These are phyloP conservation scores for Chlamydomonas sp. DNA, from an alignment of 139 green algal genomes.

Conservation along the genomic window DNA sequence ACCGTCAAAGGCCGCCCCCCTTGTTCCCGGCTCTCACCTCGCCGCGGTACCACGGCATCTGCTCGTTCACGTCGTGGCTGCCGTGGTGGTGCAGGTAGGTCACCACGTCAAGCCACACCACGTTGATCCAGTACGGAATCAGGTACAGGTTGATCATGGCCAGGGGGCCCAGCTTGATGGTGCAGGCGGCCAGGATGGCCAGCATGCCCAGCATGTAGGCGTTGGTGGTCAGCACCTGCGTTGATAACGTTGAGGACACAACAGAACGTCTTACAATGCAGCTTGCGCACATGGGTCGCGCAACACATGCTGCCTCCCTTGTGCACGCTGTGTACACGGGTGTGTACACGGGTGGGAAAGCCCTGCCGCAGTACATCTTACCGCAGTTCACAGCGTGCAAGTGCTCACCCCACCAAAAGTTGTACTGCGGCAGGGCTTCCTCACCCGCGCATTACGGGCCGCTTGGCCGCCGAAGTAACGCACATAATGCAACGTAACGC, in stretches of 20 bases:
- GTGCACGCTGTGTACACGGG: too few species aligned
- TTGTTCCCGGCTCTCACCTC: slow-evolving; percentile 38
- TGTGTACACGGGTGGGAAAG: too few species aligned
- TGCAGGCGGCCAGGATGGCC: slow-evolving; percentile 80
- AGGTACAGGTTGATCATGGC: slow-evolving; percentile 93
- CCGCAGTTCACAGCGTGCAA: too few species aligned
- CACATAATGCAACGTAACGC: too few species aligned
- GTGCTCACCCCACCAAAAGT: too few species aligned
- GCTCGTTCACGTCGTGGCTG: slow-evolving; percentile 70
- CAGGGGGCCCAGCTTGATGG: slow-evolving; percentile 75
- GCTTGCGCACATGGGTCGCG: too few species aligned
- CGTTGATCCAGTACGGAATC: slow-evolving; percentile 90
- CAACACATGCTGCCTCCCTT: too few species aligned
- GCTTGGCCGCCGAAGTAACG: too few species aligned
- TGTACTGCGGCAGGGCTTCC: too few species aligned
- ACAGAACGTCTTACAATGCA: not conserved
- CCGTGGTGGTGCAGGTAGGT: slow-evolving; percentile 98
- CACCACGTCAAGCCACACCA: slow-evolving; percentile 95
- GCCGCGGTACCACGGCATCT: slow-evolving; percentile 94
- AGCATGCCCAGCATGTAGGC: slow-evolving; percentile 86
- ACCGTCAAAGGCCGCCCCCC: not conserved
- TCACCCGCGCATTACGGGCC: too few species aligned
- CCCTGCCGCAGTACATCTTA: too few species aligned
- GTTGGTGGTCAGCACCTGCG: slow-evolving; percentile 80
- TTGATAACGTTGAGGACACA: not conserved